Evolutionary conservation across 2,329 filamentous ascomycete genomes (phyloP), one percentile per base, ranked within the genome.

Genomic region (Chaetomiaceae sp.): DNA sequence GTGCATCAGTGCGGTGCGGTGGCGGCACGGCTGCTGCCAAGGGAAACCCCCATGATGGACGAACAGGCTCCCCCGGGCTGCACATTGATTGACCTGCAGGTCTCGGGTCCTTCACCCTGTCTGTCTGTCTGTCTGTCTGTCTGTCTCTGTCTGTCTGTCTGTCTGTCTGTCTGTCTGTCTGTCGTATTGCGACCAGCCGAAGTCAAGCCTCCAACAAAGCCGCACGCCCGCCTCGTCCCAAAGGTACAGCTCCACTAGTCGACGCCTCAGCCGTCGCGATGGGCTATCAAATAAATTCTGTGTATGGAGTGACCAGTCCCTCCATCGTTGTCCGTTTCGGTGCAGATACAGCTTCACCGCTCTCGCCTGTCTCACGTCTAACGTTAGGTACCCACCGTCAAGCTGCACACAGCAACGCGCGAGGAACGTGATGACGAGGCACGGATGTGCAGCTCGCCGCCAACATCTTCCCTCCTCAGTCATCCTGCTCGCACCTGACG

Each of bases 301-400:
- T n/a, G n/a, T n/a, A n/a, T n/a, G n/a, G n/a, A n/a, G n/a, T n/a
- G n/a, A n/a, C 15, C 34, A 32, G 12, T 4, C 30, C 34, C n/a
- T 42, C 5, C 30, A 26, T 15, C 24, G n/a, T 29, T 35, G 15
- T 47, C 45, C 39, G 8, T 19, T 37, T 47, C 26, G 30, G 39
- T 38, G 15, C 29, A 38, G 18, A 14, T 26, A 38, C 48, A 47
- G 26, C 49, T 39, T 51, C 45, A 48, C 49, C 49, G 49, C 45
- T 43, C 33, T 43, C 33, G 38, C 43, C 41, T 51, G 49, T 51
- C 45, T 42, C 45, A 51, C 45, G 7, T 26, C 20, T 42, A 27
- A 18, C 3, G 19, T 7, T 15, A n/a, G n/a, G n/a, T n/a, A n/a
- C n/a, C n/a, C n/a, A n/a, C n/a, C n/a, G n/a, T n/a, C n/a, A n/a